A percentile compares a stretch with the other conserved stretches of the same genome.
Evolutionary conservation across 805 yeast genomes (phyloP).

Genomic region (Saccharomycopsis amapae): DNA sequence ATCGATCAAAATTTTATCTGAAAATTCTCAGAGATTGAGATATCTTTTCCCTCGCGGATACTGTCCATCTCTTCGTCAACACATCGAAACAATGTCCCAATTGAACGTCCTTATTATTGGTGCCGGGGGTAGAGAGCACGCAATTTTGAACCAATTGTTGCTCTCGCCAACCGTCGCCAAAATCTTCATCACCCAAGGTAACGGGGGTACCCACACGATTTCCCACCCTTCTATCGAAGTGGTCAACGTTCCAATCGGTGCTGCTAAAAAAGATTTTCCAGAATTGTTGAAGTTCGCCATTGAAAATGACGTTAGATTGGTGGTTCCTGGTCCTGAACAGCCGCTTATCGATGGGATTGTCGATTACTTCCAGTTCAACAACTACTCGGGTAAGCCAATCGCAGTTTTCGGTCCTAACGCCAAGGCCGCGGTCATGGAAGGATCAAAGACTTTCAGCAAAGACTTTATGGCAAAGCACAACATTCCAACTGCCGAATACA

Average conservation of each 20-base stretch:
- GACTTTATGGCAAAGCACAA: conserved; percentile 85
- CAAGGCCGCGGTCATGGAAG: conserved; percentile 90
- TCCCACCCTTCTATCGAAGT: conserved; percentile 33
- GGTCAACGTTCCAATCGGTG: conserved; percentile 59
- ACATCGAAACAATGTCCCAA: neutral
- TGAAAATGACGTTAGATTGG: conserved; percentile 58
- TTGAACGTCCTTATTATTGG: conserved; percentile 81
- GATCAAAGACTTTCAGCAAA: conserved; percentile 91
- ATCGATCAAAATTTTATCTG: no score
- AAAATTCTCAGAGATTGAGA: no score
- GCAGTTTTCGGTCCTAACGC: conserved; percentile 96
- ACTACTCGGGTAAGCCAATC: conserved; percentile 39
- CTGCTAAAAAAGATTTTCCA: conserved; percentile 60
- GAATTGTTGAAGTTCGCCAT: conserved; percentile 68
- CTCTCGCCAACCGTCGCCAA: conserved; percentile 67
- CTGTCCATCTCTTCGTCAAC: neutral
- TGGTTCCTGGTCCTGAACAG: conserved; percentile 98
- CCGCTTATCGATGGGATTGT: conserved; percentile 94
- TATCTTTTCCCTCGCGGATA: no score
- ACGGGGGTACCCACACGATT: conserved; percentile 69
- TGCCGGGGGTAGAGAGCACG: conserved; percentile 99
- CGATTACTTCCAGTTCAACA: conserved; percentile 39
- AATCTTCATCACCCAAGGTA: conserved; percentile 89
- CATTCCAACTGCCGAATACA: conserved; percentile 91
- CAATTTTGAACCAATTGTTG: conserved; percentile 83